Conservation (phyloP, 1,139 yeast species). For the Kodamaea plutei region DNA sequence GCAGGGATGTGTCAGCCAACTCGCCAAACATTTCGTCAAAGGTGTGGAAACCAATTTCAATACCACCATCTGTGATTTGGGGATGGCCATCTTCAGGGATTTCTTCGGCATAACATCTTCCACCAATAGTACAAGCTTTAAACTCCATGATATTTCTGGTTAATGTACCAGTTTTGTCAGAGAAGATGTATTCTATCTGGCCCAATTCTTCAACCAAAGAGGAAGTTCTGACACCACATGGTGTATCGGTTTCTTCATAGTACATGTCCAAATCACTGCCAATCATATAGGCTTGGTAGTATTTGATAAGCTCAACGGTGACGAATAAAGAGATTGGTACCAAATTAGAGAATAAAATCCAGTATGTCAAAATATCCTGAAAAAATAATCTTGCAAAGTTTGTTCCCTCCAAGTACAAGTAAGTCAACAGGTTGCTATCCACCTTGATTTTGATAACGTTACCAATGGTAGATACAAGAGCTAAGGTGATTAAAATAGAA, state of each 20-base stretch:
- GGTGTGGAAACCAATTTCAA: constrained; percentile 75
- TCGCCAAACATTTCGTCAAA: constrained; percentile 61
- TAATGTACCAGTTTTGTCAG: constrained; percentile 95
- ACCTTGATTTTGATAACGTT: constrained; percentile 71
- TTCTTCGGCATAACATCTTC: constrained; percentile 79
- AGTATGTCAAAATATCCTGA: constrained; percentile 82
- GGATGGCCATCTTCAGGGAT: constrained; percentile 89
- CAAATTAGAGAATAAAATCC: constrained; percentile 93
- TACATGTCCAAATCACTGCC: constrained; percentile 94
- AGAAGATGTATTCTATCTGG: constrained; percentile 90
- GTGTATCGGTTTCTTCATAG: constrained; percentile 81
- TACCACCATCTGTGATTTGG: constrained; percentile 71
- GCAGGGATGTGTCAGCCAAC: constrained; percentile 35
- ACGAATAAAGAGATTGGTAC: constrained; percentile 95
- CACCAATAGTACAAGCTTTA: constrained; percentile 91
- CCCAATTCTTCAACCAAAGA: constrained; percentile 95
- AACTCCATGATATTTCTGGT: constrained; percentile 96
- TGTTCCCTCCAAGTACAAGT: constrained; percentile 67
- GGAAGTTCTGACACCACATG: constrained; percentile 92
- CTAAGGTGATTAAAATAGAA: constrained; percentile 66
- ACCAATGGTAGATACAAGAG: constrained; percentile 82
- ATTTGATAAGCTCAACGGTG: constrained; percentile 92
- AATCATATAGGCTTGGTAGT: constrained; percentile 90
- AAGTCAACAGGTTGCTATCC: constrained; percentile 50
- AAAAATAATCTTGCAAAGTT: constrained; percentile 71